Evolutionary conservation across 1,284 basidiomycete species (phyloP), one percentile per base, ranked within the genome.

Genomic region (Moesziomyces sp.): DNA sequence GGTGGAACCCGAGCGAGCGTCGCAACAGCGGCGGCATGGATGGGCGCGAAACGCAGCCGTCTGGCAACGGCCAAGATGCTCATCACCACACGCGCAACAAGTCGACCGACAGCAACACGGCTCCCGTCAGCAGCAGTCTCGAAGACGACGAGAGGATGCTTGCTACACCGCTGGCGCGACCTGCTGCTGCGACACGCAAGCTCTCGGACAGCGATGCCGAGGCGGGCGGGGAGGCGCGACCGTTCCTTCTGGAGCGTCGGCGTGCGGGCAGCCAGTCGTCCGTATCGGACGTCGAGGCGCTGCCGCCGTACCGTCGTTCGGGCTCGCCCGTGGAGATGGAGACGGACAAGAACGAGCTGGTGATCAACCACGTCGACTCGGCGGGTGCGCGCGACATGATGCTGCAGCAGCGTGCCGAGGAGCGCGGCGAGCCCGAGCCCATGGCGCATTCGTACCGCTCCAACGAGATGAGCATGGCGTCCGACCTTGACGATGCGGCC

Each of bases 301-400:
- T 60, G 23, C 61, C 60, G 2, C 49, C 53, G 3, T 59, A 72
- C 33, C 52, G 58, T 19, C 51, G 52, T 18, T 40, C 59, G 19
- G 50, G 49, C 4, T 59, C 60, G 21, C 59, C 59, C n/a, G 54
- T 52, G 18, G 70, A 73, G 8, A 26, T 64, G 3, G 50, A 28
- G 10, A 62, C 58, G 3, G 60, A 61, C 38, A 53, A 65, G 51
- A 62, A 56, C 54, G 61, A 74, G 50, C 45, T 71, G 6, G 64
- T 53, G 7, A 68, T 58, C 64, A 75, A 66, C 44, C 42, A 33
- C 7, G 30, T 52, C n/a, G 77, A 79, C 50, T 67, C 65, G 49
- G 78, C 76, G 1, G 78, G 78, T 9, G 78, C 78, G 3, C 50
- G 65, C 11, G 78, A 79, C 46, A 74, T 79, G 73, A 69, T 78